Evolutionary conservation across 2,329 filamentous ascomycete species (phyloP).

Genomic region (Akanthomyces uredinophilus): DNA sequence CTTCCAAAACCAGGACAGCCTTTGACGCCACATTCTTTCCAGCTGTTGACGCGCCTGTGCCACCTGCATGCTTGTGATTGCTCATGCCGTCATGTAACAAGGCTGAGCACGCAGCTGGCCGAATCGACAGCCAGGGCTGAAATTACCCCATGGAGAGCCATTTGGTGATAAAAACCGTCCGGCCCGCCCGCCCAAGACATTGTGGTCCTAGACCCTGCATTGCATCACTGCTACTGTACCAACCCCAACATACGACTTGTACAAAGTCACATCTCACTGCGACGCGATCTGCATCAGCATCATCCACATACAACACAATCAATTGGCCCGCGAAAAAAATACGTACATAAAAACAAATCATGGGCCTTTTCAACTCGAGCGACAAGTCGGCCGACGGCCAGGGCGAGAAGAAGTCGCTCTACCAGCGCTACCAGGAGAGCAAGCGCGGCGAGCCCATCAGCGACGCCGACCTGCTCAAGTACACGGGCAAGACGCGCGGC

Average conservation of each 20-base stretch:
- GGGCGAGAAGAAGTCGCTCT: constrained; percentile 26
- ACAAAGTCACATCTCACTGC: too few species aligned
- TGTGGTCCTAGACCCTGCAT: not conserved
- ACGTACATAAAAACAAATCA: not conserved
- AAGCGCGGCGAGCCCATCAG: constrained; percentile 28
- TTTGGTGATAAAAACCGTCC: not conserved
- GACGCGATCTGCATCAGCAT: too few species aligned
- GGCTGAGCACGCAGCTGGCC: not conserved
- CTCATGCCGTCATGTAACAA: not conserved
- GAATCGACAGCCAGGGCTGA: not conserved
- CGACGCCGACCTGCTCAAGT: constrained; percentile 36
- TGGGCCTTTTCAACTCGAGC: constrained; percentile 12
- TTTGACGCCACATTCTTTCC: not conserved
- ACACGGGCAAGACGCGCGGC: constrained; percentile 33
- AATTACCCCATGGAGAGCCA: not conserved
- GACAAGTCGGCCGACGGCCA: constrained; percentile 8
- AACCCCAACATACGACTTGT: not conserved
- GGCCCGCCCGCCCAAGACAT: not conserved
- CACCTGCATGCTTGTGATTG: not conserved
- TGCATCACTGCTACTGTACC: not conserved
- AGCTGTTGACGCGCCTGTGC: not conserved
- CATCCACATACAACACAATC: not conserved
- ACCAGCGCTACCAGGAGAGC: constrained; percentile 27
- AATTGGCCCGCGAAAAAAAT: not conserved
- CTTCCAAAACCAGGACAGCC: not conserved